Percentiles rank a stretch among this genome's conserved stretches.
phyloP scores from a whole-genome alignment of 2,329 filamentous ascomycete species.

The Pseudodiploospora longispora region DNA sequence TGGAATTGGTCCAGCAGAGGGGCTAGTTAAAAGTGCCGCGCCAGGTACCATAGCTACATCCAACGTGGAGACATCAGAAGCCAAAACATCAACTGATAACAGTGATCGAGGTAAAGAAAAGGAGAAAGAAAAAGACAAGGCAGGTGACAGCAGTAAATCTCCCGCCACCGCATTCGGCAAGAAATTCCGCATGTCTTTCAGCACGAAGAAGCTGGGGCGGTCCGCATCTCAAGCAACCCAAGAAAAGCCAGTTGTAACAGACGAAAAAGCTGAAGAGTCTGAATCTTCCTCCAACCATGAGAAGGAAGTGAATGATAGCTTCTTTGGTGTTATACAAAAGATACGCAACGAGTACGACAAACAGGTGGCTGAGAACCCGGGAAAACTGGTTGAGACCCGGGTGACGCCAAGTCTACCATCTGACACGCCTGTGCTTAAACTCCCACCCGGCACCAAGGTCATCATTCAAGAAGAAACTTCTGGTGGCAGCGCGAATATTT shows the following conservation, averaged over 20 bases:
- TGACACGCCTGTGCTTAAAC: conserved; percentile 69
- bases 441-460: conserved; percentile 58
- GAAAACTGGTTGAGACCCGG: conserved; percentile 48
- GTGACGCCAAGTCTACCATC: conserved; percentile 62
- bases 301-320: conserved; percentile 67
- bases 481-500: conserved; percentile 72
- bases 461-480: conserved; percentile 62
- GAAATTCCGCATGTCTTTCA: conserved; percentile 78
- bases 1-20: conserved; percentile 41
- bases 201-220: conserved; percentile 75
- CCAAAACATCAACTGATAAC: conserved; percentile 39
- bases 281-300: conserved; percentile 58
- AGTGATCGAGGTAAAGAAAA: conserved; percentile 50
- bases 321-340: conserved; percentile 63
- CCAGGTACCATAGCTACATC: conserved; percentile 1
- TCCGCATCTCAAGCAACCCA: conserved; percentile 51
- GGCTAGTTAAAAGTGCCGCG: conserved; percentile 6
- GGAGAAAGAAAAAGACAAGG: conserved; percentile 37
- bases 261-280: conserved; percentile 68
- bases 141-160: conserved; percentile 46
- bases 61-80: conserved; percentile 36
- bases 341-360: conserved; percentile 68
- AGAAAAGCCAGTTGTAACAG: conserved; percentile 63
- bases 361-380: conserved; percentile 47
- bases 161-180: conserved; percentile 65